Evolutionary conservation across 306 rosid genomes (phyloP), one percentile per base, ranked within the genome.

Genomic region (Hippophae gyantsensis): DNA sequence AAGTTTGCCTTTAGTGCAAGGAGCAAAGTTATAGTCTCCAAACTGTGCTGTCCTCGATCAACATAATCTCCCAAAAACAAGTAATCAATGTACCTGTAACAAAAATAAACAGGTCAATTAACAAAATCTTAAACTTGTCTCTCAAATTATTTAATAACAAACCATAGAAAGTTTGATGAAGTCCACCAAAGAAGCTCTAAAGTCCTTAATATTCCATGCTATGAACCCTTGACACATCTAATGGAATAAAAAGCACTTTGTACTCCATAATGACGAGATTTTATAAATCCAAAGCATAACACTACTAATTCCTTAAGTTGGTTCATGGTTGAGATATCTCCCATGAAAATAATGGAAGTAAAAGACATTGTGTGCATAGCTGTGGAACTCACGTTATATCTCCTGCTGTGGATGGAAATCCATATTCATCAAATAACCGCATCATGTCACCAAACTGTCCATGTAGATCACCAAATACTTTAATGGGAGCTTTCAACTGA

Each of bases 21-120:
- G 42, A 93, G 90, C 79, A 93, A 81, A 68, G 90, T 83, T 68
- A 93, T 88, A 52, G 99, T 93, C 80, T 93, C 99, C 90, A 93
- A 86, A 85, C 99, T 93, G 78, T 93, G 99, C 67, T 93, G 99
- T 57, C 99, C 99, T 73, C 99, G 94, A 76, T 93, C 99, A 76
- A 93, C 99, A 69, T 93, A 93, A 76, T 93, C 99, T 64, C 99
- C 99, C 86, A 93, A 80, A 86, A 93, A 93, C 70, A 93, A 82
- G 82, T 93, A 88, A 78, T 93, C 99, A 51, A 93, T 93, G 69
- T 93, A 93, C 83, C 99, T 93, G 82, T 64, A 81, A 75, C 52
- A 72, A 53, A 48, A 54, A 67, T 65, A 49, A 68, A 63, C 48
- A 58, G 52, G 64, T 68, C 70, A 64, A 72, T 57, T 54, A 46